A percentile compares a stretch with the other conserved stretches of the same genome.
These are phyloP conservation scores for Wickerhamiella galacta DNA, from an alignment of 805 yeast species.

Conservation along the genomic window DNA sequence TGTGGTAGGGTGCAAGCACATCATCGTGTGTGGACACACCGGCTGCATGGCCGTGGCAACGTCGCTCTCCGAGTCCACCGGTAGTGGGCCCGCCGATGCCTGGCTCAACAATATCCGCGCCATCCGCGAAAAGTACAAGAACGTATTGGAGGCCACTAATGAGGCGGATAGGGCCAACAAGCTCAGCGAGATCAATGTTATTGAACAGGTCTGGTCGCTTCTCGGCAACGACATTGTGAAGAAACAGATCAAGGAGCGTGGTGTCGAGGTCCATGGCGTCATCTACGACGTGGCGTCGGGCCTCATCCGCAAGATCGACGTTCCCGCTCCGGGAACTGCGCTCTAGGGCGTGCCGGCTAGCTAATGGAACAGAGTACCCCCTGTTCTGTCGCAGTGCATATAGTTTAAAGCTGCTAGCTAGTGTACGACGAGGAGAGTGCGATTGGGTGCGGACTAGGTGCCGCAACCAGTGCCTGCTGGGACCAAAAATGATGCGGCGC, in stretches of 20 bases:
- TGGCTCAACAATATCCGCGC: slow-evolving; percentile 56
- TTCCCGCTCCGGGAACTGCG: no score
- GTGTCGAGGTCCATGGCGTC: slow-evolving; percentile 65
- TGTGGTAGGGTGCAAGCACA: slow-evolving; percentile 61
- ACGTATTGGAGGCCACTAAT: slow-evolving; percentile 31
- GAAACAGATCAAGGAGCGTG: slow-evolving; percentile 42
- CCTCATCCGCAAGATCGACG: slow-evolving; percentile 30
- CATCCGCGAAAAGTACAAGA: slow-evolving; percentile 43
- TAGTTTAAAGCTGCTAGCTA: no score
- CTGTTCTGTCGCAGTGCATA: no score
- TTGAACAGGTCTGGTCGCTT: slow-evolving; percentile 52
- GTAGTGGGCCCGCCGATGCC: slow-evolving; percentile 54
- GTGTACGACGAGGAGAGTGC: no score
- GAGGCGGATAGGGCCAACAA: slow-evolving; percentile 40
- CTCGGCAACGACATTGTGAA: slow-evolving; percentile 46
- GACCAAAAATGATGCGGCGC: no score
- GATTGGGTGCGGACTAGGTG: no score
- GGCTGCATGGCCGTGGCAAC: slow-evolving; percentile 92
- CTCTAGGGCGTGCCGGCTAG: no score
- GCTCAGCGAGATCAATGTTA: slow-evolving; percentile 61
- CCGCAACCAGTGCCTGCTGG: no score
- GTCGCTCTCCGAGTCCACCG: slow-evolving; percentile 42
- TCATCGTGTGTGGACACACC: slow-evolving; percentile 83
- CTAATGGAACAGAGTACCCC: no score
- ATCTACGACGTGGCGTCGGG: slow-evolving; percentile 76